Base-by-base conservation (phyloP, 352 stramenopile species). In the Phytophthora crassamura region DNA sequence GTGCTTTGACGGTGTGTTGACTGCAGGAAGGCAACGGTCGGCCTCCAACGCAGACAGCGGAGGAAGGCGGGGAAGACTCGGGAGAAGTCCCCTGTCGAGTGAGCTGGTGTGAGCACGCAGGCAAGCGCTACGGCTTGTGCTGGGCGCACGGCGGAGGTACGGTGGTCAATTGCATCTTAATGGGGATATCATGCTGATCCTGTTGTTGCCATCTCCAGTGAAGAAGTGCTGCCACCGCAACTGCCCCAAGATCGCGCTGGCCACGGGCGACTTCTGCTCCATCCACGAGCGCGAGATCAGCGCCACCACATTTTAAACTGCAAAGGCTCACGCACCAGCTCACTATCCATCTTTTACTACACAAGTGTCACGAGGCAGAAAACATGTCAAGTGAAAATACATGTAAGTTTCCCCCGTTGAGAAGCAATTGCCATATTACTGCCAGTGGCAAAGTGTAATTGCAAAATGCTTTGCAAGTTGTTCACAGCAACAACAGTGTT, bases 81-180 rank as follows among this genome's bases (percentile, higher is more conserved):
- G 9, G 28, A 22, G 43, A 71, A 47, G 28, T 41, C 5, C 5
- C 49, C 8, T 88, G 79, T 33, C 77, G 72, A 41, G 75, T 86
- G 46, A 65, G 48, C 22, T 88, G 79, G 79, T 88, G 77, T 41
- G 65, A 62, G n/a, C 51, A 73, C 5, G 35, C 53, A 41, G 72
- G 69, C n/a, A 74, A 80, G 50, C 77, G 72, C 48, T 70, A 74
- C 49, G 79, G 79, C 8, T 58, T 88, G 20, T 88, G 79, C 39
- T 88, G 75, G 77, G 74, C 64, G 4, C 77, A 86, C 42, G 77
- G 79, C 14, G 78, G 78, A 25, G 76, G 78, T 86, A 60, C 7
- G 61, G 15, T 25, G 20, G 15, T 16, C 25, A 30, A 6, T 30
- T 30, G 4, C 25, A 5, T 30, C 25, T 30, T 30, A 4, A 30